A percentile compares a stretch with the other conserved stretches of the same genome.
Evolutionary conservation across 257 asterid genomes (phyloP).

Genomic region (Leptodermis oblonga): DNA sequence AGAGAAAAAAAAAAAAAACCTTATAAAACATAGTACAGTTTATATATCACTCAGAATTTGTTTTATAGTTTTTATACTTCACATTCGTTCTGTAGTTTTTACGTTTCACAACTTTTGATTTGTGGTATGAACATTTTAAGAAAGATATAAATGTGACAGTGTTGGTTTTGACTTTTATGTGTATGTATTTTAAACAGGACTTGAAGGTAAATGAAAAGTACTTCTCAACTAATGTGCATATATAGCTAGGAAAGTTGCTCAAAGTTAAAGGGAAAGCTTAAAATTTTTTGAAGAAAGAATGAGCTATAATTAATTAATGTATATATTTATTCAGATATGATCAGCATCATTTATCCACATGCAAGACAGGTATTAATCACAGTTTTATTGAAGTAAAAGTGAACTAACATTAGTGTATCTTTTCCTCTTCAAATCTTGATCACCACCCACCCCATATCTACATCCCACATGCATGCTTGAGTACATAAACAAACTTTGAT

Average conservation of each 20-base stretch:
- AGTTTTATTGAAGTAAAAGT: slow-evolving; percentile 9
- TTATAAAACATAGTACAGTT: too few species aligned
- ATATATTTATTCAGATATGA: neutral
- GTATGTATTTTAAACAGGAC: neutral
- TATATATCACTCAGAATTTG: too few species aligned
- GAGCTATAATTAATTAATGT: too few species aligned
- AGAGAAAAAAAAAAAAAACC: too few species aligned
- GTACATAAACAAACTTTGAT: neutral
- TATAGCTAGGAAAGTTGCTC: neutral
- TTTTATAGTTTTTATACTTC: too few species aligned
- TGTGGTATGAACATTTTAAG: too few species aligned
- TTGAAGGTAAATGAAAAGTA: neutral
- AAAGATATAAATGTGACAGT: neutral
- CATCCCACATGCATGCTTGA: neutral
- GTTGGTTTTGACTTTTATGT: neutral
- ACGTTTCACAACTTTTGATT: too few species aligned
- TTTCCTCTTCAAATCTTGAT: neutral
- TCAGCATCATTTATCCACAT: slow-evolving; percentile 9
- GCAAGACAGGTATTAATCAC: slow-evolving; percentile 19
- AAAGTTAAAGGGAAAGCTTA: too few species aligned
- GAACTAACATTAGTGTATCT: neutral
- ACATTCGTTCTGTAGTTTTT: too few species aligned
- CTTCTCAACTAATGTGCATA: slow-evolving; percentile 10
- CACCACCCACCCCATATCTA: neutral
- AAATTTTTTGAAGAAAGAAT: neutral